Evolutionary conservation across 2,329 filamentous ascomycete genomes (phyloP), one percentile per base, ranked within the genome.

Genomic region (Pseudonectria buxi): DNA sequence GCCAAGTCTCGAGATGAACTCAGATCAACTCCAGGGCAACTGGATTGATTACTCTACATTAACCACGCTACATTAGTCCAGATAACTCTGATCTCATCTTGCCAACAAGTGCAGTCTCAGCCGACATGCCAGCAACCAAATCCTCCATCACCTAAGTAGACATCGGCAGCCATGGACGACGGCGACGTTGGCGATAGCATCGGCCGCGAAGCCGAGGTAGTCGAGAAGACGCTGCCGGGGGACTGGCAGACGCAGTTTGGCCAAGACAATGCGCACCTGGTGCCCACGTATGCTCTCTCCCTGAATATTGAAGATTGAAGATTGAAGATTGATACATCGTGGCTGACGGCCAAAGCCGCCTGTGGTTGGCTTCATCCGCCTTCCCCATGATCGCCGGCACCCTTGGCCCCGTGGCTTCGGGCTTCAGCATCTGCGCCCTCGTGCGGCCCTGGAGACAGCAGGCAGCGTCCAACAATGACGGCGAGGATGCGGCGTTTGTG

Each of bases 351-450:
- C 14, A 22, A 39, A 76, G 72, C 37, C 73, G 73, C 14, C 81
- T 75, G 74, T 81, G 76, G 76, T 72, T 80, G 50, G 70, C 75
- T 16, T 76, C 74, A 3, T 74, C 76, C 2, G 76, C 73, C 9
- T 80, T 89, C 44, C 85, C 84, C 24, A 77, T 95, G 55, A 72
- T 92, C 10, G 86, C 88, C 3, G 88, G 86, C 24, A 87, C 88
- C 0, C 73, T 92, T 3, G 87, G 86, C 1, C 89, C 89, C 0
- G 75, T 94, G 9, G 89, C 89, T 3, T 94, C 89, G 39, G 80
- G 92, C 22, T 83, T 92, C 61, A 90, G 83, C 38, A 87, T 95
- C 39, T 87, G 84, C 42, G 86, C 88, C 7, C 69, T 95, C n/a
- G 85, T 86, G 2, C 80, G 78, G 18, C 77, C 77, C 14, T 95